Evolutionary conservation across 371 early-diverging fungal genomes (phyloP).

Genomic region (Chytridium lagenaria): DNA sequence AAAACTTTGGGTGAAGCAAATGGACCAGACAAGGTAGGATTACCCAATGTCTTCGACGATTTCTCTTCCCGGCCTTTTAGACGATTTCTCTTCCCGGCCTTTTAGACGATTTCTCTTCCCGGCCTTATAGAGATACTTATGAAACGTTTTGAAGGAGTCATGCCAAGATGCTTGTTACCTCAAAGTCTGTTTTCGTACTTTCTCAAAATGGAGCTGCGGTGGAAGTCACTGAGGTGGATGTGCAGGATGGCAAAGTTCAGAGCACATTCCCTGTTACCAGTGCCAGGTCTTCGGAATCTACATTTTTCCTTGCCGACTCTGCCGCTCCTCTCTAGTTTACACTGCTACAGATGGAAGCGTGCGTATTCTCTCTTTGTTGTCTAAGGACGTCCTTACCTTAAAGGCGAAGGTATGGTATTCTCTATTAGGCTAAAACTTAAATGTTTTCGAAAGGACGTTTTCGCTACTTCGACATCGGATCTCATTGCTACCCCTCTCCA

Average conservation of each 20-base stretch:
- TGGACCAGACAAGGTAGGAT: not conserved
- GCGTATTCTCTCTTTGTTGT: not conserved
- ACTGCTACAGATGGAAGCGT: not conserved
- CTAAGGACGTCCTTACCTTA: not conserved
- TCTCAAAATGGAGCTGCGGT: not conserved
- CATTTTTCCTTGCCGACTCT: not conserved
- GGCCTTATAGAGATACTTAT: no score
- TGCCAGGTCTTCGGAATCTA: not conserved
- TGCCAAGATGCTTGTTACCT: not conserved
- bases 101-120: not conserved
- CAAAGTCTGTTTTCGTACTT: constrained; percentile 1
- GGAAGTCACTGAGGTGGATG: not conserved
- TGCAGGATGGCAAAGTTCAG: not conserved
- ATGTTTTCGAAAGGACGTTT: not conserved
- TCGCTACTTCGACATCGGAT: not conserved
- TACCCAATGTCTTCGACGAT: no score
- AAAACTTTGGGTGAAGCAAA: constrained; percentile 22
- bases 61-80: no score
- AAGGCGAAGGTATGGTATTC: not conserved
- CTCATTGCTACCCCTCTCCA: not conserved
- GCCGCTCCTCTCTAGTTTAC: not conserved
- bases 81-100: not conserved
- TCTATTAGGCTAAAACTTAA: not conserved
- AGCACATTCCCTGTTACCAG: not conserved
- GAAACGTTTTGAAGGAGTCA: not conserved